Evolutionary conservation across 352 stramenopile genomes (phyloP).

Genomic region (Globisporangium carolinianum): DNA sequence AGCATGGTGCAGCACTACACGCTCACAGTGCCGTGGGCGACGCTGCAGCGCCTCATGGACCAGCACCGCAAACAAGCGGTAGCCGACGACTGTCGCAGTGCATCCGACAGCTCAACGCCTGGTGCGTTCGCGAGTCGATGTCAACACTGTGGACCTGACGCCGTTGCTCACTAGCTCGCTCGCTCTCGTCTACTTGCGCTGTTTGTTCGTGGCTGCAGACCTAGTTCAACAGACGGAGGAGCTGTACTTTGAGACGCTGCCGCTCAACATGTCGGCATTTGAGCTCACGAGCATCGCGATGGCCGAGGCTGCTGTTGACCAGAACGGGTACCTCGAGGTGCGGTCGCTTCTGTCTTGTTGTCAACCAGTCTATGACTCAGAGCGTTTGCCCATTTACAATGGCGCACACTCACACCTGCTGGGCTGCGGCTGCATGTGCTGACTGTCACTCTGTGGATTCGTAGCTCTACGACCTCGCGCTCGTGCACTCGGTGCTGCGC

Average conservation of each 20-base stretch:
- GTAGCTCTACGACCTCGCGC: conserved; percentile 40
- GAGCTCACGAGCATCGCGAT: conserved; percentile 41
- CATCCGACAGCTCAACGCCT: not conserved
- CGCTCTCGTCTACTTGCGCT: not conserved
- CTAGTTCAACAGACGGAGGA: conserved; percentile 47
- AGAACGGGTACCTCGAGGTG: conserved; percentile 41
- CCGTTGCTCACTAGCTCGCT: conserved; percentile 5
- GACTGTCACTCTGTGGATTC: conserved; percentile 1
- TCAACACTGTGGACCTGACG: not conserved
- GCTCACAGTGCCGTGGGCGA: conserved; percentile 49
- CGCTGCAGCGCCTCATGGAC: conserved; percentile 33
- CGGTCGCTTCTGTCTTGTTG: not conserved
- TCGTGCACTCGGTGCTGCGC: conserved; percentile 39
- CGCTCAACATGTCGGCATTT: conserved; percentile 44
- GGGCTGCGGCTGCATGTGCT: not conserved
- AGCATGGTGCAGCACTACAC: conserved; percentile 49
- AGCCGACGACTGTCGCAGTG: not conserved
- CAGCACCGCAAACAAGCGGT: conserved; percentile 10
- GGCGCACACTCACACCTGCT: no score
- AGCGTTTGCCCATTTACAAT: not conserved
- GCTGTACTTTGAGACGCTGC: conserved; percentile 45
- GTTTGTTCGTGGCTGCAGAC: conserved; percentile 15
- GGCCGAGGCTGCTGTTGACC: conserved; percentile 34
- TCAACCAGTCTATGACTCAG: not conserved
- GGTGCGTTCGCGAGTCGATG: not conserved